These are phyloP conservation scores for Lepidium africanum DNA, from an alignment of 345 rosid genomes.

Conservation along the genomic window DNA sequence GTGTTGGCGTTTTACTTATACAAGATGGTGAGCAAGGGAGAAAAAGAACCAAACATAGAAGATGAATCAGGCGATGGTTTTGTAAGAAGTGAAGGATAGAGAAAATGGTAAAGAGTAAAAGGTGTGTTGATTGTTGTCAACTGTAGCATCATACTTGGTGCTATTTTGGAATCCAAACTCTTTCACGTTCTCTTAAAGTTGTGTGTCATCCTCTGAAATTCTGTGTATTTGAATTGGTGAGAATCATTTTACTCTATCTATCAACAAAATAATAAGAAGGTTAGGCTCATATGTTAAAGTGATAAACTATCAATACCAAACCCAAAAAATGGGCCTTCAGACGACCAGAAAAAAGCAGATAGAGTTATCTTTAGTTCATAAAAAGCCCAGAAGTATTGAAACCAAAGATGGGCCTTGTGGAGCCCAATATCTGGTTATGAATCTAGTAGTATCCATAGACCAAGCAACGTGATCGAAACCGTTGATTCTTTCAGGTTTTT, in stretches of 20 bases:
- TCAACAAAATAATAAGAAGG: slow-evolving; percentile 8
- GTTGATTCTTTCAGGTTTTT: slow-evolving; percentile 16
- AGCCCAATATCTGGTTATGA: slow-evolving; percentile 7
- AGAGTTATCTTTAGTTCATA: neutral
- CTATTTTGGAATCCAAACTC: neutral
- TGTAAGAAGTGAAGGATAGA: slow-evolving; percentile 16
- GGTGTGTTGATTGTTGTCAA: slow-evolving; percentile 1
- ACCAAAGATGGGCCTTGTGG: neutral
- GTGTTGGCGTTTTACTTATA: slow-evolving; percentile 61
- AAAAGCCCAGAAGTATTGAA: neutral
- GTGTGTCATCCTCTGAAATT: slow-evolving; percentile 6
- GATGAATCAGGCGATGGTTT: slow-evolving; percentile 31
- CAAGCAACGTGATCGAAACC: slow-evolving; percentile 24
- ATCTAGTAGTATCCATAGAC: slow-evolving; percentile 17
- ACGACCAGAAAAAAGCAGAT: neutral
- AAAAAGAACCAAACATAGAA: slow-evolving; percentile 31
- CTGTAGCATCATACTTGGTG: neutral
- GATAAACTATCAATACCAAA: neutral
- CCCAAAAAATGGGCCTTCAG: too few species aligned
- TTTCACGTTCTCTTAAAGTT: neutral
- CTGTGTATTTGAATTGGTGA: neutral
- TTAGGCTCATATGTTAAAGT: neutral
- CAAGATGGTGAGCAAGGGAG: slow-evolving; percentile 34
- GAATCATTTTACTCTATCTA: neutral
- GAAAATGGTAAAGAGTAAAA: neutral